Percentiles rank a stretch among this genome's conserved stretches.
These are phyloP conservation scores for Citrullus colocynthis DNA, from an alignment of 306 rosid species.

Conservation along the genomic window DNA sequence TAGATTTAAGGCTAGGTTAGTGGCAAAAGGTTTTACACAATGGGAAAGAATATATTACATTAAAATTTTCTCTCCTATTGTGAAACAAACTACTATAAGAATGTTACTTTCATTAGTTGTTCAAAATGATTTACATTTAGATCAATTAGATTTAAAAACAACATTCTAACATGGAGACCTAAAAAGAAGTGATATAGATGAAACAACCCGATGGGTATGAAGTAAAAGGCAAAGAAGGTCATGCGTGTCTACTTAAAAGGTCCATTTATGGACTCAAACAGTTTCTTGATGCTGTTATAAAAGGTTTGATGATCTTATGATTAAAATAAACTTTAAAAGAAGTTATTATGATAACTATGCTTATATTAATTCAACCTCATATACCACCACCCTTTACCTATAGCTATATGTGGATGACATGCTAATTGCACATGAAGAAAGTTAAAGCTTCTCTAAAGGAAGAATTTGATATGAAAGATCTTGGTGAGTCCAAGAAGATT, in stretches of 20 bases:
- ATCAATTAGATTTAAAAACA: neutral
- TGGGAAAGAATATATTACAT: neutral
- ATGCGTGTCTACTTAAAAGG: neutral
- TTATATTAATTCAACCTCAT: neutral
- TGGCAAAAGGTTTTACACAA: neutral
- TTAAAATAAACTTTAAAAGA: no score
- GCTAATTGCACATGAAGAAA: neutral
- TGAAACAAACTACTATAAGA: neutral
- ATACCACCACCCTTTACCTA: neutral
- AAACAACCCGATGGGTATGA: neutral
- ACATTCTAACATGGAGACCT: neutral
- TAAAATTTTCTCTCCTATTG: neutral
- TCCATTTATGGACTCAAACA: neutral
- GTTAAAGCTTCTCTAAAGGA: neutral
- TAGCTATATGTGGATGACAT: neutral
- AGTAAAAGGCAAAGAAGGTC: neutral
- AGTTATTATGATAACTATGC: neutral
- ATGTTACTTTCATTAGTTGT: neutral
- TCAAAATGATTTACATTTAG: neutral
- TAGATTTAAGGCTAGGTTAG: neutral
- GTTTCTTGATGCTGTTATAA: neutral
- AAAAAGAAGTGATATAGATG: neutral
- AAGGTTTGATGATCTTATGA: no score
- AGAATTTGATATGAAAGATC: neutral
- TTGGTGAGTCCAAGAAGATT: neutral